A percentile compares a stretch with the other conserved stretches of the same genome.
phyloP scores from a whole-genome alignment of 2,329 filamentous ascomycete species.

The Alternaria novae-zelandiae region DNA sequence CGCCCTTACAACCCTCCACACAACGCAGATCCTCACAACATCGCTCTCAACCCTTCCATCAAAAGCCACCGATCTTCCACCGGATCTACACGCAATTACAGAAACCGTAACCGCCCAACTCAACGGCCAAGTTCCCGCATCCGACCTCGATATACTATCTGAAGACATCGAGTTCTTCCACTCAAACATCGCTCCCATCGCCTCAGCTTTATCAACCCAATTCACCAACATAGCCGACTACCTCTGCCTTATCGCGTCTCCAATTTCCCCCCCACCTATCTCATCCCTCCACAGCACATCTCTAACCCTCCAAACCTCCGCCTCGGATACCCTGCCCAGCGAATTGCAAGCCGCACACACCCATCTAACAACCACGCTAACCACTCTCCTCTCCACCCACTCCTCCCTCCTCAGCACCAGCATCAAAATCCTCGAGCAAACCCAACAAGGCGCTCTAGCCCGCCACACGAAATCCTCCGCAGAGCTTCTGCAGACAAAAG shows the following conservation, averaged over 20 bases:
- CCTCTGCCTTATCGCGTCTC: slow-evolving; percentile 44
- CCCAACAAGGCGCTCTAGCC: slow-evolving; percentile 53
- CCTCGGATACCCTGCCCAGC: slow-evolving; percentile 23
- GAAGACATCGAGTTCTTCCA: slow-evolving; percentile 51
- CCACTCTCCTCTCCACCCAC: slow-evolving; percentile 46
- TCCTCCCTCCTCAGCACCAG: slow-evolving; percentile 45
- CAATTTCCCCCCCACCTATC: slow-evolving; percentile 18
- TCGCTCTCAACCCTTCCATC: slow-evolving; percentile 46
- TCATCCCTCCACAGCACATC: slow-evolving; percentile 17
- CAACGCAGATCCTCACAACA: slow-evolving; percentile 42
- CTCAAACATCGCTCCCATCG: slow-evolving; percentile 46
- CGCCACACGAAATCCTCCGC: slow-evolving; percentile 51
- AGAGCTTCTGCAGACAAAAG: slow-evolving; percentile 52
- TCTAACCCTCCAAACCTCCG: slow-evolving; percentile 11
- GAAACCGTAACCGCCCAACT: slow-evolving; percentile 52
- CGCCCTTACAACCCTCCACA: slow-evolving; percentile 42
- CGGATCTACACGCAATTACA: slow-evolving; percentile 52
- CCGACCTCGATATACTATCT: slow-evolving; percentile 49
- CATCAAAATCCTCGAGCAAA: slow-evolving; percentile 56
- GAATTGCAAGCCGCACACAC: slow-evolving; percentile 39
- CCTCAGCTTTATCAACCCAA: slow-evolving; percentile 38
- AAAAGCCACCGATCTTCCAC: slow-evolving; percentile 45
- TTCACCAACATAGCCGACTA: slow-evolving; percentile 36
- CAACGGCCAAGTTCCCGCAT: slow-evolving; percentile 41
- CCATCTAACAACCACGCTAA: slow-evolving; percentile 42